Percentiles rank a stretch among this genome's conserved stretches.
Evolutionary conservation across 2,329 filamentous ascomycete species (phyloP).

Genomic region (Phyllosticta paracitricarpa): DNA sequence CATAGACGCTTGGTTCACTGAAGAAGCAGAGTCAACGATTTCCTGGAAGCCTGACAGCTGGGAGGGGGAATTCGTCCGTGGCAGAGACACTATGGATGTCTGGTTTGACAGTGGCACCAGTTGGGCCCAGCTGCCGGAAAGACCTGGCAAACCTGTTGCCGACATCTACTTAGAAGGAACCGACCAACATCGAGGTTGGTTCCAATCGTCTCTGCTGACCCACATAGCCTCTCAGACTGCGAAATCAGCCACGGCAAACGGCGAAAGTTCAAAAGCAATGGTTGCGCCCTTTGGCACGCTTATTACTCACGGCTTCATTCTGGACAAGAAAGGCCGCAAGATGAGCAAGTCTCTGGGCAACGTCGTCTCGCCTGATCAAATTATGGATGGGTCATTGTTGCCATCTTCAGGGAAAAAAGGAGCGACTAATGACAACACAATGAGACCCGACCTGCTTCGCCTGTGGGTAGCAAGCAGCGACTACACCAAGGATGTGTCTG

Average conservation of each 20-base stretch:
- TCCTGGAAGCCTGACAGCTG: slow-evolving; percentile 66
- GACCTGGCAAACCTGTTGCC: slow-evolving; percentile 40
- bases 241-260: slow-evolving; percentile 18
- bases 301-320: slow-evolving; percentile 91
- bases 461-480: slow-evolving; percentile 89
- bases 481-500: slow-evolving; percentile 77
- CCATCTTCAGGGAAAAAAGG: slow-evolving; percentile 43
- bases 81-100: slow-evolving; percentile 95
- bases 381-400: slow-evolving; percentile 74
- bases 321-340: slow-evolving; percentile 84
- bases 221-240: slow-evolving; percentile 54
- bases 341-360: slow-evolving; percentile 99
- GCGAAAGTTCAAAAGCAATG: slow-evolving; percentile 15
- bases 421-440: slow-evolving; percentile 31
- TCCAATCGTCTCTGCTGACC: slow-evolving; percentile 90
- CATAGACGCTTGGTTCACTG: slow-evolving; percentile 92
- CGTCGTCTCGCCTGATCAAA: slow-evolving; percentile 66
- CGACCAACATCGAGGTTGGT: slow-evolving; percentile 97
- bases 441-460: slow-evolving; percentile 79
- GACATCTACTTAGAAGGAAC: slow-evolving; percentile 91
- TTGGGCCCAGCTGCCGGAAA: slow-evolving; percentile 50
- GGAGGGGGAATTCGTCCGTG: slow-evolving; percentile 54
- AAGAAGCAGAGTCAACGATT: slow-evolving; percentile 57
- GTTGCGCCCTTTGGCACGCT: slow-evolving; percentile 72
- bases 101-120: slow-evolving; percentile 98